Evolutionary conservation across 2,329 filamentous ascomycete genomes (phyloP).

Genomic region (Plectosphaerella cucumerina): DNA sequence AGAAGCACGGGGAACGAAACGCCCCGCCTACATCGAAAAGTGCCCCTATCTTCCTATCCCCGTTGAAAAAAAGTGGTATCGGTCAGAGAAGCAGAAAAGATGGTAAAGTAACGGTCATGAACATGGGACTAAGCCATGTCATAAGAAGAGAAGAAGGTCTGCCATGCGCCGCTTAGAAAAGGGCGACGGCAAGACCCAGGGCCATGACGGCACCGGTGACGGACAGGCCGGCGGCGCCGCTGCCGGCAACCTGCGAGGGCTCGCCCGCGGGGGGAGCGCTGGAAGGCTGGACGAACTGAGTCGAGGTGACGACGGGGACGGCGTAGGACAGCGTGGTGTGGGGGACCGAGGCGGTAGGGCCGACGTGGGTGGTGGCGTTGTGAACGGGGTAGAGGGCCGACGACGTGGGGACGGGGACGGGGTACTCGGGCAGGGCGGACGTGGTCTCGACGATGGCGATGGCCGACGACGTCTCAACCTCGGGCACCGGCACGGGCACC

Average conservation of each 20-base stretch:
- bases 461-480: constrained; percentile 5
- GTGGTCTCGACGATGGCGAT: constrained; percentile 11
- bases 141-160: not conserved
- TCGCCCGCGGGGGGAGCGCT: constrained; percentile 10
- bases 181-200: constrained; percentile 32
- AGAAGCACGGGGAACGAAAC: too few species aligned
- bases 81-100: constrained; percentile 9
- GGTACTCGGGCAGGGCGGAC: not conserved
- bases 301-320: constrained; percentile 11
- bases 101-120: not conserved
- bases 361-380: constrained; percentile 26
- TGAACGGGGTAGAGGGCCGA: constrained; percentile 22
- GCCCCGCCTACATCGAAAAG: constrained; percentile 6
- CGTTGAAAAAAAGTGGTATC: constrained; percentile 17
- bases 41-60: constrained; percentile 20
- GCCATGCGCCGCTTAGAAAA: constrained; percentile 20
- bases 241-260: constrained; percentile 15
- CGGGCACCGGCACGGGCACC: not conserved
- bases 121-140: not conserved
- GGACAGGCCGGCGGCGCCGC: constrained; percentile 26
- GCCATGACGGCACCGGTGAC: constrained; percentile 35
- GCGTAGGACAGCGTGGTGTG: constrained; percentile 18
- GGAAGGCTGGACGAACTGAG: constrained; percentile 5
- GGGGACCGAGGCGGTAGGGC: constrained; percentile 15
- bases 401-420: constrained; percentile 9